Evolutionary conservation across 805 yeast species (phyloP).

Genomic region (Yarrowia divulgata): DNA sequence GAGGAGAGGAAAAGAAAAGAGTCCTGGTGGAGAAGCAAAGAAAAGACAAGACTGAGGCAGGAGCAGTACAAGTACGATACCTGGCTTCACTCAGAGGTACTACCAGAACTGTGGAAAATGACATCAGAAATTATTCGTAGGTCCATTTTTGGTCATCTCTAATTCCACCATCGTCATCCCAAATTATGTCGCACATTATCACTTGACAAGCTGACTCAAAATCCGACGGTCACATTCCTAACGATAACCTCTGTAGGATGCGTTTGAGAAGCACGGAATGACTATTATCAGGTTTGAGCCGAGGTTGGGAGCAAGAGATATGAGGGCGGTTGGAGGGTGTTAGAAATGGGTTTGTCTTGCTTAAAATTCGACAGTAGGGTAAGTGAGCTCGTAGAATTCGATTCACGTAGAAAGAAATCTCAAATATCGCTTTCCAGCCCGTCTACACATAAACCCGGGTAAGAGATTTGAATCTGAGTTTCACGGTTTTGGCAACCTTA

Average conservation of each 20-base stretch:
- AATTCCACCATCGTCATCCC: too few relatives aligned
- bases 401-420: neutral
- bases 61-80: too few relatives aligned
- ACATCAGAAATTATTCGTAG: too few relatives aligned
- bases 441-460: neutral
- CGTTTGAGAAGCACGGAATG: slow-evolving; percentile 13
- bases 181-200: neutral
- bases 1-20: too few relatives aligned
- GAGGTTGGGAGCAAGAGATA: slow-evolving; percentile 15
- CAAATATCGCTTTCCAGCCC: neutral
- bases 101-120: too few relatives aligned
- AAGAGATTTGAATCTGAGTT: too few relatives aligned
- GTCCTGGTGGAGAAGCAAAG: too few relatives aligned
- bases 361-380: neutral
- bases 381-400: neutral
- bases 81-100: too few relatives aligned
- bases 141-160: too few relatives aligned
- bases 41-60: too few relatives aligned
- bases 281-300: slow-evolving; percentile 1
- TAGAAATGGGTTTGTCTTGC: too few relatives aligned
- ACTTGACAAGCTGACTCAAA: slow-evolving; percentile 16
- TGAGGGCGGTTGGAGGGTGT: too few relatives aligned
- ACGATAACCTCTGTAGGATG: slow-evolving; percentile 14
- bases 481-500: neutral
- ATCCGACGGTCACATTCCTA: slow-evolving; percentile 7